Conservation (phyloP, 2,329 filamentous ascomycete genomes). For the Nemania sp. region DNA sequence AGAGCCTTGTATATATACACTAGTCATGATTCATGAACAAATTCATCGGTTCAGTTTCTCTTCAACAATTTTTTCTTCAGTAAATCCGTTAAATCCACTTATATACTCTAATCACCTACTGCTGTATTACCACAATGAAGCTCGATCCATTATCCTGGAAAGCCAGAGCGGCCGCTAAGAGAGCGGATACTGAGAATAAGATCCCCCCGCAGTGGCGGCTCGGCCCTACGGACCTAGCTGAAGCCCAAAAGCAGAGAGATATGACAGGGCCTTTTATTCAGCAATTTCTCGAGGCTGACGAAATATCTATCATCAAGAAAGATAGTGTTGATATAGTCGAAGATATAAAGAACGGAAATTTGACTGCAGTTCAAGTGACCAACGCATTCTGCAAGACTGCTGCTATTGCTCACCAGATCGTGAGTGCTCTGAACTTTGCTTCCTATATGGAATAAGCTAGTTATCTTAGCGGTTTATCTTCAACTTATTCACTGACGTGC, state of each 20-base stretch:
- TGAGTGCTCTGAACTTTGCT: conserved; percentile 8
- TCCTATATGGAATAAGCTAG: not conserved
- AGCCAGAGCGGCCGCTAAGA: conserved; percentile 17
- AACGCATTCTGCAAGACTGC: conserved; percentile 54
- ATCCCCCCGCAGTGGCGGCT: conserved; percentile 20
- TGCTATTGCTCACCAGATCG: conserved; percentile 51
- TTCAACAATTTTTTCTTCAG: too few species aligned
- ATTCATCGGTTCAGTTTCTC: too few species aligned
- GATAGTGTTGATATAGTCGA: conserved; percentile 25
- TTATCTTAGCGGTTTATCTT: not conserved
- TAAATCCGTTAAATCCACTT: too few species aligned
- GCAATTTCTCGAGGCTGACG: conserved; percentile 23
- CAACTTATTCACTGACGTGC: not conserved
- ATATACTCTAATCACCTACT: too few species aligned
- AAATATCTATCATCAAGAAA: conserved; percentile 19
- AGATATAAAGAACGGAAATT: conserved; percentile 27
- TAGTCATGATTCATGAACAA: too few species aligned
- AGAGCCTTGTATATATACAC: too few species aligned
- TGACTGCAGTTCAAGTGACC: conserved; percentile 33
- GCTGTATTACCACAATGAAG: conserved; percentile 7
- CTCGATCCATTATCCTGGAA: conserved; percentile 3
- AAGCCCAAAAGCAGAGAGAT: conserved; percentile 17
- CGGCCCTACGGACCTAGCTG: conserved; percentile 13
- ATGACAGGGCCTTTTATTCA: conserved; percentile 25
- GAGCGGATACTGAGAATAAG: conserved; percentile 20